Base-by-base conservation (phyloP, 1,284 basidiomycete genomes). In the Apiotrichum siamense region DNA sequence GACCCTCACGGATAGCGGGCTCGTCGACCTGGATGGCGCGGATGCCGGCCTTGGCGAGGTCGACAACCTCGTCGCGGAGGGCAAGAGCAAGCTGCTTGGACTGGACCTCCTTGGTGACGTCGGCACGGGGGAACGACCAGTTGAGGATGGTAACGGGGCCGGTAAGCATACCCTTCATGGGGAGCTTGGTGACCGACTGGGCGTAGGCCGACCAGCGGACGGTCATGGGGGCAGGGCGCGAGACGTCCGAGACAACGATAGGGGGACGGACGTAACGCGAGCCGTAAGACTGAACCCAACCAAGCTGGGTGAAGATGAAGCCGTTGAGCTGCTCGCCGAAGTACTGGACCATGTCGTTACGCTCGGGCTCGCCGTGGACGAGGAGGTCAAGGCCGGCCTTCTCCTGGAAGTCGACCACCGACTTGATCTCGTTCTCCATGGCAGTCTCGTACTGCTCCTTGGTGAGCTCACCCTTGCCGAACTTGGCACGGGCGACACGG, bases 41-140 rank as follows among this genome's bases (percentile, higher is more conserved):
- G 76, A 99, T 97, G 60, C 92, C 92, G 55, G 90, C 96, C 75
- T 88, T 87, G 80, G 97, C 93, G 66, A 98, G 88, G 79, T 99
- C 96, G 64, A 89, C 66, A 60, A 99, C 96, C 78, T 99, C 96
- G 72, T 98, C 96, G 66, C 96, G 93, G 69, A 99, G 89, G 55
- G 96, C 88, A 59, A 99, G 83, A 52, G 96, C 96, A 66, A 99
- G 86, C 77, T 99, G 96, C 81, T 93, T 92, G 74, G 91, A 92
- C 80, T 99, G 96, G 59, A 94, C 75, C 78, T 98, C 96, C 76
- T 90, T 89, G 56, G 87, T 83, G 67, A 98, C 87, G 75, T 99
- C 96, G 64, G 90, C 91, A 78, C 96, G 94, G 69, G 96, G 96
- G 94, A 98, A 99, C 38, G 96, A 98, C 96, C 96, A 98, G 83